phyloP scores from a whole-genome alignment of 495 filamentous ascomycete genomes.

The Penicillium canariense region DNA sequence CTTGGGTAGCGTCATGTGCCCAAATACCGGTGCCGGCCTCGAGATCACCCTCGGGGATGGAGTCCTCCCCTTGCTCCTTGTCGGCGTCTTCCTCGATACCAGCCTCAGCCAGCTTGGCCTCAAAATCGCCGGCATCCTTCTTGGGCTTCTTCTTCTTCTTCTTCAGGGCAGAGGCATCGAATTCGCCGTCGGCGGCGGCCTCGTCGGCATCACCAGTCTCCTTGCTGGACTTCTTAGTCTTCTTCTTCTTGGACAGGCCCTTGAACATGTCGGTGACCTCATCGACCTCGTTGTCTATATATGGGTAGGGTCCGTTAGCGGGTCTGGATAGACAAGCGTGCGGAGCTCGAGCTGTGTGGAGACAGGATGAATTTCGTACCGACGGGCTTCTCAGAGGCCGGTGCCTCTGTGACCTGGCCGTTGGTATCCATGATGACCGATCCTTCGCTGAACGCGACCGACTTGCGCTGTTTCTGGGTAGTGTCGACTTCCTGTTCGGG shows the following conservation, averaged over 20 bases:
- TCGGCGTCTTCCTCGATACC: slow-evolving; percentile 54
- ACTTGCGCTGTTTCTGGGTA: slow-evolving; percentile 74
- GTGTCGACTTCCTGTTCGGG: slow-evolving; percentile 31
- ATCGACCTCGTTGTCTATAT: slow-evolving; percentile 63
- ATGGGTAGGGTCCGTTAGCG: slow-evolving; percentile 10
- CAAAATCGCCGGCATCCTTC: slow-evolving; percentile 77
- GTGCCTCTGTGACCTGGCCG: slow-evolving; percentile 72
- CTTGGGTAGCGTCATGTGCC: slow-evolving; percentile 70
- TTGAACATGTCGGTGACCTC: slow-evolving; percentile 74
- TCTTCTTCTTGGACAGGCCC: slow-evolving; percentile 86
- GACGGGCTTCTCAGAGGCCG: slow-evolving; percentile 60
- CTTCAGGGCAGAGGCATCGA: slow-evolving; percentile 77
- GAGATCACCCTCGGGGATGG: slow-evolving; percentile 67
- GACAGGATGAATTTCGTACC: slow-evolving; percentile 15
- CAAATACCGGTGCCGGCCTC: slow-evolving; percentile 93
- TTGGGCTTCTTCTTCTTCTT: slow-evolving; percentile 93
- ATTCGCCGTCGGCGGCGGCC: slow-evolving; percentile 60
- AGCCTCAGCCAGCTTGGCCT: slow-evolving; percentile 74
- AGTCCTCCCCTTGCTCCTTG: slow-evolving; percentile 49
- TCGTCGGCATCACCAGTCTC: slow-evolving; percentile 58
- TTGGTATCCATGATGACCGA: slow-evolving; percentile 79
- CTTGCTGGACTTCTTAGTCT: slow-evolving; percentile 59
- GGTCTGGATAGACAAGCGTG: slow-evolving; percentile 1
- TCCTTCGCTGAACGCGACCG: slow-evolving; percentile 85
- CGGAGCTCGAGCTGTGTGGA: slow-evolving; percentile 5